Conservation (phyloP, 768 basidiomycete species). For the Bullera alba region DNA sequence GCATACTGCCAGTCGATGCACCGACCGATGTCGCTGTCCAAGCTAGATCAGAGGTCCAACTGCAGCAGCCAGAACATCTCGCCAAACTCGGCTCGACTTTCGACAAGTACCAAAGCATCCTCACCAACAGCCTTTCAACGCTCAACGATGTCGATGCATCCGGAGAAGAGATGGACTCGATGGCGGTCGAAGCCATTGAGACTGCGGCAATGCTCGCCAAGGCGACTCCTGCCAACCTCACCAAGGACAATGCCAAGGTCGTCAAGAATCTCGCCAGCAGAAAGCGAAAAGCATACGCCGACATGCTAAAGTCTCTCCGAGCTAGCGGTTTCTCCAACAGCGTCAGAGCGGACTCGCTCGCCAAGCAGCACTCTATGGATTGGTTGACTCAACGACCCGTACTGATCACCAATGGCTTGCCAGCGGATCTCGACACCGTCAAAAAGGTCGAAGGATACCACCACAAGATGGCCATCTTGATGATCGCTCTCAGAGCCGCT, state of each 20-base stretch:
- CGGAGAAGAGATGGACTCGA: slow-evolving; percentile 52
- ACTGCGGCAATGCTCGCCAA: slow-evolving; percentile 44
- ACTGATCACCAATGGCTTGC: slow-evolving; percentile 6
- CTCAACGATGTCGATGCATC: neutral
- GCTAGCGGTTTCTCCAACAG: slow-evolving; percentile 65
- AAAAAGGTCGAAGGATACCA: slow-evolving; percentile 37
- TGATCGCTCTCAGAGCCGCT: slow-evolving; percentile 61
- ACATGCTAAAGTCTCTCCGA: slow-evolving; percentile 82
- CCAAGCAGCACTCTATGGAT: slow-evolving; percentile 41
- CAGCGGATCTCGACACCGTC: slow-evolving; percentile 5
- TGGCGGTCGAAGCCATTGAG: slow-evolving; percentile 55
- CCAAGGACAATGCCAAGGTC: slow-evolving; percentile 52
- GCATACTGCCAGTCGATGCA: neutral
- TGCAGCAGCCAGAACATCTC: slow-evolving; percentile 4
- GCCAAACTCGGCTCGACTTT: slow-evolving; percentile 9
- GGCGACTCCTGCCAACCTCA: slow-evolving; percentile 48
- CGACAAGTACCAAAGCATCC: slow-evolving; percentile 48
- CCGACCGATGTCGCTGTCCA: neutral
- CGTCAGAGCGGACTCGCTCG: slow-evolving; percentile 63
- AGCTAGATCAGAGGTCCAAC: neutral
- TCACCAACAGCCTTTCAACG: slow-evolving; percentile 56
- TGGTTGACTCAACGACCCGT: slow-evolving; percentile 26
- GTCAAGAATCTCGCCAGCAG: slow-evolving; percentile 66
- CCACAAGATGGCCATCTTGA: slow-evolving; percentile 54
- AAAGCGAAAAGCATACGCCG: slow-evolving; percentile 85